Evolutionary conservation across 2,329 filamentous ascomycete genomes (phyloP), one percentile per base, ranked within the genome.

Genomic region (Ascomycota sp.): DNA sequence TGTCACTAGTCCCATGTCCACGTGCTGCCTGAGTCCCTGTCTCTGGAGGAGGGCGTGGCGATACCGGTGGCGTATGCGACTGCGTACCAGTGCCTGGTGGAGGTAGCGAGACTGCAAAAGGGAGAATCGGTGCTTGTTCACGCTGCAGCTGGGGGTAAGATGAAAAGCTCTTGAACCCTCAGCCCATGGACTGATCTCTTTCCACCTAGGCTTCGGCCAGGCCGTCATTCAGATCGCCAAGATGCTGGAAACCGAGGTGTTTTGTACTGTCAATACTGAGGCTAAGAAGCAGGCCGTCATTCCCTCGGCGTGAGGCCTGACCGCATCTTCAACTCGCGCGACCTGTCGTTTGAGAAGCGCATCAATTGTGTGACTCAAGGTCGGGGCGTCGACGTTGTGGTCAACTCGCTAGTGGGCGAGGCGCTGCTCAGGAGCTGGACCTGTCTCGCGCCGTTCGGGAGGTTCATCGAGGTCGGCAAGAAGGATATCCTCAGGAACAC

Each of bases 91-190:
- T 13, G 21, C n/a, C 21, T 32, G 9, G 15, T 32, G n/a, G 20
- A 29, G 11, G 12, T 29, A 9, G 30, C 30, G n/a, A 28, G 22
- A 12, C 15, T 29, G 7, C 9, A 21, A 15, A 26, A 25, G 17
- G 26, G 30, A 10, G 23, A 32, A 17, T 29, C 30, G 2, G 30
- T 32, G 15, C 30, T 32, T 4, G 28, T 32, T 9, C 30, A 32
- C 15, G 27, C 30, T 8, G 30, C 30, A 12, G 30, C 30, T 8
- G 30, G 30, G 21, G 30, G 29, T 13, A 20, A 7, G 22, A 24
- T 6, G 7, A 5, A n/a, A n/a, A n/a, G n/a, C n/a, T n/a, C n/a
- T n/a, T n/a, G n/a, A n/a, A n/a, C n/a, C n/a, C n/a, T n/a, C n/a
- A n/a, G n/a, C n/a, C n/a, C n/a, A n/a, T n/a, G n/a, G n/a, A n/a